phyloP scores from a whole-genome alignment of 768 basidiomycete species.

The Boletus reticuloceps region DNA sequence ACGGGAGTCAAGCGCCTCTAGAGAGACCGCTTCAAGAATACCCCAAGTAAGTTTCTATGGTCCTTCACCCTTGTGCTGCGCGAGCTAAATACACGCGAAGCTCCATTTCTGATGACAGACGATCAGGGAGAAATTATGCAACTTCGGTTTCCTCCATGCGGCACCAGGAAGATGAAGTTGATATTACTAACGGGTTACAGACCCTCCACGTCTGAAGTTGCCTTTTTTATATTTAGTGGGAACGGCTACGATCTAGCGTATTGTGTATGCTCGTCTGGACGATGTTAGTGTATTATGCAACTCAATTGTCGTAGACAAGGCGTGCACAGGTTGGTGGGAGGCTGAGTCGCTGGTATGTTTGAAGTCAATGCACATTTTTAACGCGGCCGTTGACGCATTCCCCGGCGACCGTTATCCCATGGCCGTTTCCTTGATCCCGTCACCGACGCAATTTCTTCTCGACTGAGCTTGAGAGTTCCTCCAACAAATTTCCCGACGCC shows the following conservation, averaged over 20 bases:
- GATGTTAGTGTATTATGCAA: constrained; percentile 3
- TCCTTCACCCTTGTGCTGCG: not conserved
- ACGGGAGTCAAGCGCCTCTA: constrained; percentile 16
- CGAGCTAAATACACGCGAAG: constrained; percentile 16
- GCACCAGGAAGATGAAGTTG: constrained; percentile 20
- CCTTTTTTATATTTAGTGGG: constrained; percentile 1
- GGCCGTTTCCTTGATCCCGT: constrained; percentile 20
- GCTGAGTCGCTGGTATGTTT: not conserved
- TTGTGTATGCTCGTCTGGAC: not conserved
- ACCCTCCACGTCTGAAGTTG: constrained; percentile 22
- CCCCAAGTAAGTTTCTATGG: constrained; percentile 15
- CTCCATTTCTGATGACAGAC: constrained; percentile 24
- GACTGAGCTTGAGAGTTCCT: constrained; percentile 65
- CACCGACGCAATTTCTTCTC: constrained; percentile 51
- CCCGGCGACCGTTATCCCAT: not conserved
- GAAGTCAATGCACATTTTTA: not conserved
- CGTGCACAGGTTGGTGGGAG: too few species aligned
- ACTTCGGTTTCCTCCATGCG: constrained; percentile 12
- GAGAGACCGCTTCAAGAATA: constrained; percentile 16
- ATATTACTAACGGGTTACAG: constrained; percentile 22
- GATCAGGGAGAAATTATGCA: constrained; percentile 22
- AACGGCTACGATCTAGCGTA: not conserved
- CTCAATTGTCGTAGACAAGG: not conserved
- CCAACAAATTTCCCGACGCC: constrained; percentile 75
- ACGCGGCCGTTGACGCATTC: constrained; percentile 2